Evolutionary conservation across 2,329 filamentous ascomycete species (phyloP), one percentile per base, ranked within the genome.

Genomic region (Pyrenochaeta sp.): DNA sequence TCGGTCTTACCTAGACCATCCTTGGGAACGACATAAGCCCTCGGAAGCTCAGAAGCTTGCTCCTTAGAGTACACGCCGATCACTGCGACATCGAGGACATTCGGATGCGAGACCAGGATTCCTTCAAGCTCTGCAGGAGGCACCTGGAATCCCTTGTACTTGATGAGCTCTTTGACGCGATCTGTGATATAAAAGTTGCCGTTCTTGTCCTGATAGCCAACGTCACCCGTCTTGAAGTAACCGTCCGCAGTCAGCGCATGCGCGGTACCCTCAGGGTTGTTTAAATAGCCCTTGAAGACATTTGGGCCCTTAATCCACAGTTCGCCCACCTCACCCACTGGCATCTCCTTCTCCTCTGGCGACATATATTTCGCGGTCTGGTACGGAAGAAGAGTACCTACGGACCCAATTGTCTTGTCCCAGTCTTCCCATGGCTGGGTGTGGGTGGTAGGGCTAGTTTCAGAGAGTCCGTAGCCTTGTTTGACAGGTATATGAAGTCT

Each of bases 151-250:
- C 79, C 76, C 48, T 79, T 79, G 68, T 78, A 79, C 61, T 79
- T 79, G 67, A 79, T 79, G 50, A 79, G 66, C 54, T 79, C 77
- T 62, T 79, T 79, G 50, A 79, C 74, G 6, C 93, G 89, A 73
- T 97, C 93, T 0, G 93, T 96, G 73, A 97, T 94, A 81, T 89
- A 97, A 70, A 96, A 91, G 72, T 96, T 91, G 30, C 91, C 91
- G 49, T 91, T 84, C 45, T 84, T 80, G 72, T 96, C 91, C 69
- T 91, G 86, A 64, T 91, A 88, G 3, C 92, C 91, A 27, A 97
- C 88, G 70, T 97, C 93, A 1, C 93, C 93, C 0, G 93, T 97
- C 77, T 90, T 93, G 84, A 96, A 97, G 81, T 88, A 97, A 1
- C 92, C 92, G 64, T 96, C 92, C 0, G 81, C 66, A 2, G 90